phyloP scores from a whole-genome alignment of 176 grass and related monocot genomes.

The Bothriochloa decipiens region DNA sequence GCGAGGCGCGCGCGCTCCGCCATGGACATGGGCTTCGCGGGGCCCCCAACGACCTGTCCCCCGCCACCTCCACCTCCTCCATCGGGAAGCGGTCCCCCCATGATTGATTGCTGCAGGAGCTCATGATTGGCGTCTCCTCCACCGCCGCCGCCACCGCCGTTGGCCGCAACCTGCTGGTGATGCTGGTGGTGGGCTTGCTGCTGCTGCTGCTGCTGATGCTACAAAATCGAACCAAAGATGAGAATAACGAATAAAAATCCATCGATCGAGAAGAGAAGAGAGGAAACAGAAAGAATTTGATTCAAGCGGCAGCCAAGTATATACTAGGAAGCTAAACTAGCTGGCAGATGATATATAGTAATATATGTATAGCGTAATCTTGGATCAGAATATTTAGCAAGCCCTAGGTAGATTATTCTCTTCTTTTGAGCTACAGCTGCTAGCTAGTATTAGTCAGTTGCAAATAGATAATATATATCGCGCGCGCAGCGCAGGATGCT shows the following conservation, averaged over 20 bases:
- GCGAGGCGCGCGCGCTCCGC: conserved; percentile 62
- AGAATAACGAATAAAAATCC: neutral
- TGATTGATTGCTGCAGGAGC: conserved; percentile 54
- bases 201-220: conserved; percentile 2
- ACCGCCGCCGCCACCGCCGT: neutral
- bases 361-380: neutral
- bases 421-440: neutral
- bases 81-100: conserved; percentile 35
- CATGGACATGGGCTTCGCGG: conserved; percentile 59
- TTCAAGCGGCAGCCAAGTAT: neutral
- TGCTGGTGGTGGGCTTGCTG: conserved; percentile 52
- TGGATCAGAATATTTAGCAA: neutral
- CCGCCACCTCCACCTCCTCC: conserved; percentile 20
- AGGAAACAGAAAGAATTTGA: neutral
- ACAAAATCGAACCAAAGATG: conserved; percentile 23
- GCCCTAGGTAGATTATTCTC: conserved; percentile 6
- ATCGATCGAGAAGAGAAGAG: neutral
- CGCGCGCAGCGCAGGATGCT: no score
- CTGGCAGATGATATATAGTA: neutral
- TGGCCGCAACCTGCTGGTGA: neutral
- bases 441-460: neutral
- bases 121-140: conserved; percentile 36
- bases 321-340: neutral
- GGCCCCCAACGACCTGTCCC: conserved; percentile 24
- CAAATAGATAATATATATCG: neutral